Conservation (phyloP, 495 filamentous ascomycete species). For the Pseudotulostoma volvatum region DNA sequence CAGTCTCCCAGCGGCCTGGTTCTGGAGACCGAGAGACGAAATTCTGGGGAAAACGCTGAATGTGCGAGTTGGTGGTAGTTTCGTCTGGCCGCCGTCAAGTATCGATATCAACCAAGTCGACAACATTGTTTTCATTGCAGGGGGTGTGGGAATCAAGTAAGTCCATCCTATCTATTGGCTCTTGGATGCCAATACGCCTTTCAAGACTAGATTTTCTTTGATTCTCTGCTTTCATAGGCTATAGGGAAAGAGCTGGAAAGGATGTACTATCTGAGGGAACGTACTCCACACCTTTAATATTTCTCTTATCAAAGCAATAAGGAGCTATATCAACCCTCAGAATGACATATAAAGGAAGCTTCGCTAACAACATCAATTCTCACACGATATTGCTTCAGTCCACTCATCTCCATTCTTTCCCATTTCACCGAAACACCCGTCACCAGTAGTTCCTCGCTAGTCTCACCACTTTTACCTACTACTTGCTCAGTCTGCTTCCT, state of each 20-base stretch:
- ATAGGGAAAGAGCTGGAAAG: too few species aligned
- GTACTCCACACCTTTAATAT: too few species aligned
- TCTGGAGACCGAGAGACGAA: constrained; percentile 40
- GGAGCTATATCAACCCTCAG: too few species aligned
- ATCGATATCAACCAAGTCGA: constrained; percentile 24
- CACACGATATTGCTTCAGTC: too few species aligned
- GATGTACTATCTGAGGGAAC: too few species aligned
- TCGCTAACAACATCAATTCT: too few species aligned
- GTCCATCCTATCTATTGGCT: constrained; percentile 4
- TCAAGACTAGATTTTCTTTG: too few species aligned
- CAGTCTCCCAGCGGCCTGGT: constrained; percentile 59
- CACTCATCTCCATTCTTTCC: constrained; percentile 42
- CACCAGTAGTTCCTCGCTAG: constrained; percentile 4
- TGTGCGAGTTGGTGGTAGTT: constrained; percentile 65
- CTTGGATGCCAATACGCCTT: constrained; percentile 3
- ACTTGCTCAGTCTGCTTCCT: constrained; percentile 19
- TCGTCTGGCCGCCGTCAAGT: constrained; percentile 52
- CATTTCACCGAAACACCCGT: constrained; percentile 15
- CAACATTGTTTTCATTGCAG: constrained; percentile 57
- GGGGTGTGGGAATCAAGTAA: constrained; percentile 70
- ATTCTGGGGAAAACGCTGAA: constrained; percentile 41
- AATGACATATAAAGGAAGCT: too few species aligned
- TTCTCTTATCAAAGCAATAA: too few species aligned
- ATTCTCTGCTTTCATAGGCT: too few species aligned
- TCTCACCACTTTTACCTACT: too few species aligned